Percentiles rank a stretch among this genome's conserved stretches.
Evolutionary conservation across 2,329 filamentous ascomycete species (phyloP).

Genomic region (Fusarium cicatricum): DNA sequence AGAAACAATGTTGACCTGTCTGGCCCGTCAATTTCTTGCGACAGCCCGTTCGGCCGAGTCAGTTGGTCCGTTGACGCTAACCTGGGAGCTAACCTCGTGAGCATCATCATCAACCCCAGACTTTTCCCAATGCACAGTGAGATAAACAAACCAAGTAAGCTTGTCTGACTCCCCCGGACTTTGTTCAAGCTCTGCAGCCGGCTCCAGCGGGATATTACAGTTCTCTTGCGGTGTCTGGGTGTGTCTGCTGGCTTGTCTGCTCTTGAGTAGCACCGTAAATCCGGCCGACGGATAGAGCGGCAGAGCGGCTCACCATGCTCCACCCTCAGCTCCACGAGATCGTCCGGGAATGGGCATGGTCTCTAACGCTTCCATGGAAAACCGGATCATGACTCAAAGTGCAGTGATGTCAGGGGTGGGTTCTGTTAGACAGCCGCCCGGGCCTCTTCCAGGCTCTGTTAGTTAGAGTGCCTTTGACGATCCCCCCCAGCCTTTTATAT

Average conservation of each 20-base stretch:
- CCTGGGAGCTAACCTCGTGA: background rate
- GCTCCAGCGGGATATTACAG: background rate
- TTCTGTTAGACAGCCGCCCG: background rate
- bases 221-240: background rate
- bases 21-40: background rate
- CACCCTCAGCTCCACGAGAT: constrained; percentile 11
- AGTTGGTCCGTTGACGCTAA: no score
- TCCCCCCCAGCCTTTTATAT: constrained; percentile 13
- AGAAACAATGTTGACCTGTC: background rate
- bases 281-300: constrained; percentile 21
- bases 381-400: background rate
- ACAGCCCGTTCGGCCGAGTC: background rate
- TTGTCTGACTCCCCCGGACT: background rate
- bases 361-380: constrained; percentile 21
- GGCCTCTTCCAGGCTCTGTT: background rate
- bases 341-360: constrained; percentile 17
- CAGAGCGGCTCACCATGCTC: constrained; percentile 18
- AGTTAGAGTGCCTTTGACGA: background rate
- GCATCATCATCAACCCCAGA: background rate
- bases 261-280: background rate
- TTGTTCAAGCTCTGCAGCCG: background rate
- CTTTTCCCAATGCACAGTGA: background rate
- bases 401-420: constrained; percentile 36
- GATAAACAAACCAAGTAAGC: background rate
- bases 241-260: background rate